phyloP scores from a whole-genome alignment of 371 early-diverging fungal genomes.

The Amoeboaphelidium protococcarum region DNA sequence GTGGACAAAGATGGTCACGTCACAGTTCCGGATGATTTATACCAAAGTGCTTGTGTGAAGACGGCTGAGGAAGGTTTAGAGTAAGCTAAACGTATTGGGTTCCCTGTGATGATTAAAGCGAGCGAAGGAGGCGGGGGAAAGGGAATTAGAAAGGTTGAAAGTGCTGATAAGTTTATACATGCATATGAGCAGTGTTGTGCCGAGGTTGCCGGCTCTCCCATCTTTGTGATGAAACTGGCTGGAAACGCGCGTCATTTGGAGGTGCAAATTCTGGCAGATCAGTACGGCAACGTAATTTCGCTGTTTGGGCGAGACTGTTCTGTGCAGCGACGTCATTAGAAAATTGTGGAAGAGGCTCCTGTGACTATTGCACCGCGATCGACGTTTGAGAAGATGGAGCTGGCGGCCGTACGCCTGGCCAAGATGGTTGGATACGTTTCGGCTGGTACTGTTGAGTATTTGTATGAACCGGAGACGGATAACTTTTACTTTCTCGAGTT shows the following conservation, averaged over 20 bases:
- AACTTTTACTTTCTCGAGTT: conserved; percentile 90
- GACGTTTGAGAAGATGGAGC: conserved; percentile 68
- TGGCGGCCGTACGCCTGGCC: conserved; percentile 79
- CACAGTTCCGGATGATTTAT: conserved; percentile 47
- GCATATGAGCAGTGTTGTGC: conserved; percentile 59
- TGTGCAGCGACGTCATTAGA: conserved; percentile 95
- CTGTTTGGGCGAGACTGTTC: conserved; percentile 97
- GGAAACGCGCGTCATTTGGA: conserved; percentile 88
- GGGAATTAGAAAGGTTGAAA: conserved; percentile 80
- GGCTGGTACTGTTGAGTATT: conserved; percentile 87
- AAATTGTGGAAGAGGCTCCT: conserved; percentile 84
- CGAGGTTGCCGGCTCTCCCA: conserved; percentile 87
- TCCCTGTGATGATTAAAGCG: conserved; percentile 97
- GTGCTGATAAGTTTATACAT: conserved; percentile 34
- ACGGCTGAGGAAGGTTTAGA: conserved; percentile 36
- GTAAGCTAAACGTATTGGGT: conserved; percentile 66
- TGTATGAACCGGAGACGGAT: conserved; percentile 59
- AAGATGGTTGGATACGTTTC: conserved; percentile 80
- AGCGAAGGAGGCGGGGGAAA: conserved; percentile 98
- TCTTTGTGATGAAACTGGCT: conserved; percentile 68
- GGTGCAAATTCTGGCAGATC: conserved; percentile 87
- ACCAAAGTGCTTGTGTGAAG: conserved; percentile 30
- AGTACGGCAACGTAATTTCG: conserved; percentile 86
- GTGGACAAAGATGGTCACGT: conserved; percentile 30
- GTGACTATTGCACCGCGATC: conserved; percentile 65